Evolutionary conservation across 2,329 filamentous ascomycete species (phyloP).

Genomic region (Hypocreales sp.): DNA sequence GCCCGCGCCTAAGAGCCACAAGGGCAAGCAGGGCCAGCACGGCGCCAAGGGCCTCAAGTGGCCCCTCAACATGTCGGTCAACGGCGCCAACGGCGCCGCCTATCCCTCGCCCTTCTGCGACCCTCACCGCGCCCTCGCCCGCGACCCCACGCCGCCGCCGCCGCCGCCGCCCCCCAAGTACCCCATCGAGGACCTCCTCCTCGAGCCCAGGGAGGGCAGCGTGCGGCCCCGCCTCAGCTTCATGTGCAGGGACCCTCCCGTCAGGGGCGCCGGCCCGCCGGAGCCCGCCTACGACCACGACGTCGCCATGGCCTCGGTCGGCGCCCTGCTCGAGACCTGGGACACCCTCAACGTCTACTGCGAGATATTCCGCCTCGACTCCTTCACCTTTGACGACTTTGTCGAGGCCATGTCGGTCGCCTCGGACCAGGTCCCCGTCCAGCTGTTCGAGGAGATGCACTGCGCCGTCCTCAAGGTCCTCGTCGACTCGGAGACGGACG

Average conservation of each 20-base stretch:
- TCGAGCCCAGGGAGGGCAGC: constrained; percentile 50
- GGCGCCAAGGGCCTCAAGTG: constrained; percentile 28
- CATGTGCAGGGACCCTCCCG: constrained; percentile 49
- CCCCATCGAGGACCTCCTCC: constrained; percentile 84
- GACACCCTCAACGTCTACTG: constrained; percentile 97
- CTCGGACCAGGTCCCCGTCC: constrained; percentile 58
- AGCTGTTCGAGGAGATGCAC: constrained; percentile 80
- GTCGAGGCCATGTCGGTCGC: constrained; percentile 72
- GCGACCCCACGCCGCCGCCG: constrained; percentile 29
- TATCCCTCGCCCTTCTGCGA: constrained; percentile 25
- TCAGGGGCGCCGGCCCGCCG: constrained; percentile 17
- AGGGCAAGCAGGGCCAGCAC: constrained; percentile 32
- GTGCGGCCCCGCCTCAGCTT: constrained; percentile 66
- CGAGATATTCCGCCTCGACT: constrained; percentile 85
- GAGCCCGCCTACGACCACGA: constrained; percentile 18
- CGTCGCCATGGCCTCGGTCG: constrained; percentile 77
- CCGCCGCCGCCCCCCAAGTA: constrained; percentile 69
- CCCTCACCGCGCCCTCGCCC: constrained; percentile 12
- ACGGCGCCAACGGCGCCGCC: constrained; percentile 30
- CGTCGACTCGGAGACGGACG: constrained; percentile 58
- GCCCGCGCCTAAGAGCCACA: constrained; percentile 54
- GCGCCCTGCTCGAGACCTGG: constrained; percentile 78
- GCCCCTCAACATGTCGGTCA: constrained; percentile 13
- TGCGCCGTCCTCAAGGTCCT: constrained; percentile 82
- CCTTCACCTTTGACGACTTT: constrained; percentile 95